Evolutionary conservation across 2,329 filamentous ascomycete genomes (phyloP).

Genomic region (Eutypella sp.): DNA sequence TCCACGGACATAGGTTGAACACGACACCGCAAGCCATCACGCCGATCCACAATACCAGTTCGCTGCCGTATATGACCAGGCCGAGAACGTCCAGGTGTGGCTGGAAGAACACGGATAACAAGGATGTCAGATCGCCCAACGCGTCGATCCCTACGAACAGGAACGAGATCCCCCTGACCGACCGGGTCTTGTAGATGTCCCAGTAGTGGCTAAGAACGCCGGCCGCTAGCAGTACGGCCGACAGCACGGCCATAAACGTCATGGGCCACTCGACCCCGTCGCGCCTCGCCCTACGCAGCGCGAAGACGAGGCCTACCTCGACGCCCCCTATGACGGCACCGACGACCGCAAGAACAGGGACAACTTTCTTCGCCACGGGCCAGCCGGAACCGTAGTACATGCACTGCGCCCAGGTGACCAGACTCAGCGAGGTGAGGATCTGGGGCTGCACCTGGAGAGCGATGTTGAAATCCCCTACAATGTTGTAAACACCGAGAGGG

Average conservation of each 20-base stretch:
- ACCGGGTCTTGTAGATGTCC: slow-evolving; percentile 62
- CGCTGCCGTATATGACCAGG: slow-evolving; percentile 61
- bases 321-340: slow-evolving; percentile 53
- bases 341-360: slow-evolving; percentile 29
- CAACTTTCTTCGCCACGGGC: neutral
- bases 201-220: slow-evolving; percentile 65
- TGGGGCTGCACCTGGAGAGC: slow-evolving; percentile 39
- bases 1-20: neutral
- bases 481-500: slow-evolving; percentile 33
- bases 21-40: slow-evolving; percentile 55
- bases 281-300: slow-evolving; percentile 40
- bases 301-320: slow-evolving; percentile 56
- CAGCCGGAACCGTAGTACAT: slow-evolving; percentile 29
- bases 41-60: slow-evolving; percentile 62
- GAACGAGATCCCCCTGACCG: slow-evolving; percentile 67
- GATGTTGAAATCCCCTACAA: slow-evolving; percentile 36
- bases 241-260: slow-evolving; percentile 62
- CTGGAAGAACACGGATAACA: slow-evolving; percentile 61
- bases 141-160: slow-evolving; percentile 68
- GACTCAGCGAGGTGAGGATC: slow-evolving; percentile 36
- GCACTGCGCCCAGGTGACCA: slow-evolving; percentile 40
- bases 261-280: slow-evolving; percentile 53
- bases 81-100: slow-evolving; percentile 54
- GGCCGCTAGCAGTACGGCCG: slow-evolving; percentile 56
- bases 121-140: slow-evolving; percentile 61